phyloP scores from a whole-genome alignment of 768 basidiomycete genomes.

The Suillus cothurnatus region DNA sequence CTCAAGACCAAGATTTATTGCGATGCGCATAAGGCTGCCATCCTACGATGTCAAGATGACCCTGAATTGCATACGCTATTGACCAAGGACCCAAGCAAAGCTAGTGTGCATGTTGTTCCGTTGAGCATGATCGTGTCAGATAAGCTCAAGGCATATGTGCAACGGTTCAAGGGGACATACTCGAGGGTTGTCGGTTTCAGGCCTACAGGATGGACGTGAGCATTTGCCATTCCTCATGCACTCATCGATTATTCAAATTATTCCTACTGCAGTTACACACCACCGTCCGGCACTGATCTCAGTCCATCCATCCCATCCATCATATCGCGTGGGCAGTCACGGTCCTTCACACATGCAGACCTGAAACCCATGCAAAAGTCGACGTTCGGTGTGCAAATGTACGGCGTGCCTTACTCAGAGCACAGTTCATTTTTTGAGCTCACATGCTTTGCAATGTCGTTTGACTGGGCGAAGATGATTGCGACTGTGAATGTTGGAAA shows the following conservation, averaged over 20 bases:
- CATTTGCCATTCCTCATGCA: conserved; percentile 1
- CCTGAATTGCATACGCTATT: conserved; percentile 78
- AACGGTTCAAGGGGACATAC: conserved; percentile 72
- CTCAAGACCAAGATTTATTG: conserved; percentile 86
- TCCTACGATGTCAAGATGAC: conserved; percentile 85
- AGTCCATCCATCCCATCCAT: conserved; percentile 67
- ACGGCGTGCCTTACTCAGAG: conserved; percentile 91
- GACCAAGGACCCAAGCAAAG: conserved; percentile 73
- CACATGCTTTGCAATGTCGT: conserved; percentile 91
- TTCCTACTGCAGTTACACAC: conserved; percentile 53
- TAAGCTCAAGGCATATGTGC: conserved; percentile 73
- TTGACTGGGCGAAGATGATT: conserved; percentile 87
- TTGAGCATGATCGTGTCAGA: conserved; percentile 76
- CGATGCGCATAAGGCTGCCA: conserved; percentile 79
- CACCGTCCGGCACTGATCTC: conserved; percentile 62
- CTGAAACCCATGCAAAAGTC: conserved; percentile 74
- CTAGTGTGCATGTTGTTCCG: conserved; percentile 85
- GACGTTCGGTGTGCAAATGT: conserved; percentile 67
- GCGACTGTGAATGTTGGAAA: conserved; percentile 92
- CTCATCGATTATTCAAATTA: neutral
- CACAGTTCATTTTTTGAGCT: conserved; percentile 96
- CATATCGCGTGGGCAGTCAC: conserved; percentile 65
- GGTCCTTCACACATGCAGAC: conserved; percentile 68
- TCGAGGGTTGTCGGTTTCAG: conserved; percentile 78
- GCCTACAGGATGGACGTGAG: conserved; percentile 97